Conservation (phyloP, 2,329 filamentous ascomycete genomes). For the Penicillium glabrum region DNA sequence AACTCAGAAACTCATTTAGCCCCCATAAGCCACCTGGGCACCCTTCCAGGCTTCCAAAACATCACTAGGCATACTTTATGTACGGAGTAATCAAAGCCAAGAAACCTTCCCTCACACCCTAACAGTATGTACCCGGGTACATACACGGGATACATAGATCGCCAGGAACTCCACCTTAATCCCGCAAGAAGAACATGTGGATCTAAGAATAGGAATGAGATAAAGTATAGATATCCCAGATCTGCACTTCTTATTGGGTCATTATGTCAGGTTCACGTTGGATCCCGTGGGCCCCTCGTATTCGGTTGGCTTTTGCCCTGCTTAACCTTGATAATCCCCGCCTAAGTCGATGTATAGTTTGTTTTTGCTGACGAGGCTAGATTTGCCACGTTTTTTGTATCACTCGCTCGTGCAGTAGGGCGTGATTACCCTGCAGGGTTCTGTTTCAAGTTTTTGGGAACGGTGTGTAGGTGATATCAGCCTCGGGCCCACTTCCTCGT, state of each 20-base stretch:
- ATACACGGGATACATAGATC: not conserved
- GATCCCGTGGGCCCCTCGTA: not conserved
- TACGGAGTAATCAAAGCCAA: too few species aligned
- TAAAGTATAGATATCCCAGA: not conserved
- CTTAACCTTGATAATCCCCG: too few species aligned
- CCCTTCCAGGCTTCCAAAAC: too few species aligned
- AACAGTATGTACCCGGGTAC: too few species aligned
- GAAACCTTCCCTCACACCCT: too few species aligned
- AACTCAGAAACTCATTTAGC: too few species aligned
- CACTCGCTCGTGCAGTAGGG: not conserved
- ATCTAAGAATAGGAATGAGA: not conserved
- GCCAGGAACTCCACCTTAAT: not conserved
- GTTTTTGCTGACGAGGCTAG: not conserved
- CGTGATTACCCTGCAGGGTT: not conserved
- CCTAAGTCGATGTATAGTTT: too few species aligned
- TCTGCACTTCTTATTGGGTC: not conserved
- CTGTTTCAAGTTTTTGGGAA: not conserved
- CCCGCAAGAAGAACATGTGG: not conserved
- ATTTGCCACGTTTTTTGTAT: not conserved
- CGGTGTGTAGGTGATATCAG: not conserved
- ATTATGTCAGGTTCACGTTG: not conserved
- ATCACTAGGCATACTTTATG: too few species aligned
- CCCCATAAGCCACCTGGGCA: too few species aligned
- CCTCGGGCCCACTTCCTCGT: not conserved
- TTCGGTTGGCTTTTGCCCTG: not conserved